Evolutionary conservation across 768 basidiomycete species (phyloP), one percentile per base, ranked within the genome.

Genomic region (Exsudoporus frostii): DNA sequence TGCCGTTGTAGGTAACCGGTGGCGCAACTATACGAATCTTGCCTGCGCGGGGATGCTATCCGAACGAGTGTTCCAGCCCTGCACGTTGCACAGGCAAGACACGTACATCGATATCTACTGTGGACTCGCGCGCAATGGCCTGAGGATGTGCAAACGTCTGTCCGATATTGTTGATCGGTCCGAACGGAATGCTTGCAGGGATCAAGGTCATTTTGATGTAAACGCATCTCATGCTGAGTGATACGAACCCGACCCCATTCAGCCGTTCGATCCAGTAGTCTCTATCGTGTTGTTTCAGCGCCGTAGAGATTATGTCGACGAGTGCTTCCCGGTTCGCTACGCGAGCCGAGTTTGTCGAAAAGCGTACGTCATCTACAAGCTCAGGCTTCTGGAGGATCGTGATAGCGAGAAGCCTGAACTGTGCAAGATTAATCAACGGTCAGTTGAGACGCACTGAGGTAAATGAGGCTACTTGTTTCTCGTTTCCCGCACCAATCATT

Each of bases 401-500:
- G 41, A 80, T 75, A 3, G 81, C 78, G 19, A 98, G 74, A 25
- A 82, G 75, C 48, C 68, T 77, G 73, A 95, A 98, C 84, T 98
- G 66, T 10, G 32, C 24, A 19, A 48, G 24, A 53, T 51, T 29
- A 39, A 51, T 61, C 51, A 65, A 57, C 42, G 48, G 30, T 54
- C 51, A 6, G 41, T 43, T 1, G 48, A 34, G 38, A 34, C 20
- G 22, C 33, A 36, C 41, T 19, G 22, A 32, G 44, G 45, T 45
- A 51, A 43, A 60, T 25, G 53, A 14, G 46, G 40, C 56, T 60
- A 87, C 90, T 79, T 92, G 91, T 59, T 82, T 86, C 65, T 96
- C 83, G 67, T 93, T 96, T 5, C 91, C 94, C 8, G 90, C 92
- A 41, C 92, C 93, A 58, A 97, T 85, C 95, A 97, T 96, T 54